These are phyloP conservation scores for Epichloe uncinata DNA, from an alignment of 2,329 filamentous ascomycete genomes.

Conservation along the genomic window DNA sequence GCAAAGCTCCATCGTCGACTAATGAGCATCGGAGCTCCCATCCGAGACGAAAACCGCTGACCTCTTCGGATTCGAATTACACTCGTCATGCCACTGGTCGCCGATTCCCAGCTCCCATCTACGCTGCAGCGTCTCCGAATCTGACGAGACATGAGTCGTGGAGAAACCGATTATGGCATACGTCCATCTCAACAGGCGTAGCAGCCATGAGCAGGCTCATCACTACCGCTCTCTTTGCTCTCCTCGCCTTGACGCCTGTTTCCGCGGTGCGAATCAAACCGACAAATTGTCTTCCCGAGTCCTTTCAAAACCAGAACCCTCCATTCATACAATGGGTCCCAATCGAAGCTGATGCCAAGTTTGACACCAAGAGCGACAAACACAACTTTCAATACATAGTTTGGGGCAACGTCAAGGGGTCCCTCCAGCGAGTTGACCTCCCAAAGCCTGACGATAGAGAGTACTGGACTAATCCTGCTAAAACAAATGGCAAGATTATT, in stretches of 20 bases:
- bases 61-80: background rate
- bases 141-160: background rate
- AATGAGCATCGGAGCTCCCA: background rate
- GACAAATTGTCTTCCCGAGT: conserved; percentile 65
- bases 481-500: conserved; percentile 63
- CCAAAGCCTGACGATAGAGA: conserved; percentile 44
- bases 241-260: conserved; percentile 27
- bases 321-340: conserved; percentile 68
- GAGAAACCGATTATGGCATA: background rate
- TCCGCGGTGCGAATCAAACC: conserved; percentile 60
- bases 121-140: background rate
- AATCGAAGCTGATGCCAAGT: conserved; percentile 57
- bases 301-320: conserved; percentile 42
- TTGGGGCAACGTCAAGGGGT: conserved; percentile 84
- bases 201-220: conserved; percentile 12
- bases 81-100: background rate
- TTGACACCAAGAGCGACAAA: conserved; percentile 45
- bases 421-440: conserved; percentile 40
- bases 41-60: background rate
- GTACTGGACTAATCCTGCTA: conserved; percentile 47
- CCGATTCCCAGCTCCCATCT: background rate
- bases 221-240: conserved; percentile 24
- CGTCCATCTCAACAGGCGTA: background rate
- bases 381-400: conserved; percentile 65
- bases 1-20: background rate